These are phyloP conservation scores for Phytophthora hybrid DNA, from an alignment of 352 stramenopile genomes.

Conservation along the genomic window DNA sequence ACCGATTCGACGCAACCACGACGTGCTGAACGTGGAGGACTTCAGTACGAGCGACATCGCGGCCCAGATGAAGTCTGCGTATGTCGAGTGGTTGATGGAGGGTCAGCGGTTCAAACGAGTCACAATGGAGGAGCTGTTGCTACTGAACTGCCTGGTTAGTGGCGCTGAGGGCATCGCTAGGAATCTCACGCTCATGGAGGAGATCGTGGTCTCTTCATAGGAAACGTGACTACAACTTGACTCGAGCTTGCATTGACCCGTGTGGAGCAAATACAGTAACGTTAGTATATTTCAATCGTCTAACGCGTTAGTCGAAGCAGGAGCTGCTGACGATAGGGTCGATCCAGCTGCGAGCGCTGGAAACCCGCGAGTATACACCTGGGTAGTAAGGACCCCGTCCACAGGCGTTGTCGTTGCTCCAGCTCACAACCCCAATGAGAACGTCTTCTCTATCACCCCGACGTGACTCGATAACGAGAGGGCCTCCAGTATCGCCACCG, in stretches of 20 bases:
- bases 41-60: slow-evolving; percentile 81
- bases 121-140: slow-evolving; percentile 82
- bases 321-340: background rate
- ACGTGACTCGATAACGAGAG: slow-evolving; percentile 30
- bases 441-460: slow-evolving; percentile 16
- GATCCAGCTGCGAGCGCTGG: slow-evolving; percentile 6
- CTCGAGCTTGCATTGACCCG: slow-evolving; percentile 1
- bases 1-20: slow-evolving; percentile 78
- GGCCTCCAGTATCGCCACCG: slow-evolving; percentile 56
- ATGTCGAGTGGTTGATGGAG: slow-evolving; percentile 86
- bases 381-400: slow-evolving; percentile 42
- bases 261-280: slow-evolving; percentile 15
- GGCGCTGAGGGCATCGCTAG: slow-evolving; percentile 79
- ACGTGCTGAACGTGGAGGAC: slow-evolving; percentile 85
- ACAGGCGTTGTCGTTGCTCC: slow-evolving; percentile 45
- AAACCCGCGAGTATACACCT: slow-evolving; percentile 56
- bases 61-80: slow-evolving; percentile 73
- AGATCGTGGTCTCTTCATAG: slow-evolving; percentile 78
- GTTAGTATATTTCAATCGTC: background rate
- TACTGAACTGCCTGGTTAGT: slow-evolving; percentile 87
- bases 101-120: slow-evolving; percentile 76
- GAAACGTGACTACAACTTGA: background rate
- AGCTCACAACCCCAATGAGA: slow-evolving; percentile 58
- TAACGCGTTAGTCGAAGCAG: background rate
- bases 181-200: slow-evolving; percentile 77